Evolutionary conservation across 1,139 yeast species (phyloP).

Genomic region (Lodderomyces theae): DNA sequence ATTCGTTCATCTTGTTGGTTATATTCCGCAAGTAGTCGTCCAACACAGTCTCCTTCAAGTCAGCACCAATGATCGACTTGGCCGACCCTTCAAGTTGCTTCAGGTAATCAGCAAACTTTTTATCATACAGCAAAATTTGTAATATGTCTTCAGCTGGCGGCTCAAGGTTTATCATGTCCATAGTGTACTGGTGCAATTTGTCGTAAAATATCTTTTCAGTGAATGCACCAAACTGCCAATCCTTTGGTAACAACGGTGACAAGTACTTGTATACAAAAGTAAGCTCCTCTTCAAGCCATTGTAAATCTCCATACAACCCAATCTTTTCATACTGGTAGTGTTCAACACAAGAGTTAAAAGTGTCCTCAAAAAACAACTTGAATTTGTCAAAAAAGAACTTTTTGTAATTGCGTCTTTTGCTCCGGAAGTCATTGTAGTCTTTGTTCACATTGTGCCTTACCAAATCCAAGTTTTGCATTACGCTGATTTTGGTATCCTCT

Average conservation of each 20-base stretch:
- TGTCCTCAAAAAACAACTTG: constrained; percentile 58
- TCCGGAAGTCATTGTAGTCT: constrained; percentile 37
- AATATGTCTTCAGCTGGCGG: constrained; percentile 70
- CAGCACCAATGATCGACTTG: constrained; percentile 65
- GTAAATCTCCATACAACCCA: constrained; percentile 65
- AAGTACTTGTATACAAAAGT: constrained; percentile 60
- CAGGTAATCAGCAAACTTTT: constrained; percentile 51
- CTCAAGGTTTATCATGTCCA: constrained; percentile 62
- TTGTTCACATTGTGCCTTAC: constrained; percentile 19
- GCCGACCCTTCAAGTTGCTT: constrained; percentile 39
- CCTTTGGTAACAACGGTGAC: constrained; percentile 56
- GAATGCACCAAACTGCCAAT: constrained; percentile 70
- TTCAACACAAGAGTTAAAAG: constrained; percentile 63
- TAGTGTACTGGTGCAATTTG: constrained; percentile 61
- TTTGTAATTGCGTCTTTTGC: constrained; percentile 59
- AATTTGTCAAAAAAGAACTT: constrained; percentile 61
- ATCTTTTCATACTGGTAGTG: constrained; percentile 55
- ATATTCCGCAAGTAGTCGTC: constrained; percentile 74
- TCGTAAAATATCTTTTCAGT: constrained; percentile 68
- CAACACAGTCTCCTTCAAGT: constrained; percentile 56
- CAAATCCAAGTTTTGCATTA: constrained; percentile 46
- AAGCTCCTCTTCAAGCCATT: constrained; percentile 84
- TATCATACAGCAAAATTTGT: constrained; percentile 70
- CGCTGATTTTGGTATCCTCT: constrained; percentile 64
- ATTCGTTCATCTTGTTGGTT: constrained; percentile 71